phyloP scores from a whole-genome alignment of 345 rosid genomes.

The Ceriops tagal region DNA sequence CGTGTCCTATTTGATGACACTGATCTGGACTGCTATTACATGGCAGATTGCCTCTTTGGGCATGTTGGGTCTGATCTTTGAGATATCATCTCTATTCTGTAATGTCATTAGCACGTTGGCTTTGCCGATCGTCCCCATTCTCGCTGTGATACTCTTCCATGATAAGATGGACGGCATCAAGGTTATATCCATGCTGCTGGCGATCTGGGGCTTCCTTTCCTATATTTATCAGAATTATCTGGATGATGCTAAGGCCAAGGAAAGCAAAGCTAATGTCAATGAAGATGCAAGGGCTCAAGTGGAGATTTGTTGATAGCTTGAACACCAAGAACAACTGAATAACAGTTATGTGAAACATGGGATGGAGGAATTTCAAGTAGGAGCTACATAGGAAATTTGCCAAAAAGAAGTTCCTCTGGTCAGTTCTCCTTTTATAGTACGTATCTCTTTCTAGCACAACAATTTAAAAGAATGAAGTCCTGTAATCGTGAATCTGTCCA shows the following conservation, averaged over 20 bases:
- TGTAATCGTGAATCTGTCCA: too few relatives aligned
- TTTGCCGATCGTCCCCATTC: conserved; percentile 44
- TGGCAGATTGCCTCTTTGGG: conserved; percentile 52
- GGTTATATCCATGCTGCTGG: conserved; percentile 46
- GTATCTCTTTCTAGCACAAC: too few relatives aligned
- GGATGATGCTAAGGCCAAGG: conserved; percentile 28
- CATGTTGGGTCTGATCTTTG: conserved; percentile 43
- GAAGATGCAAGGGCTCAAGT: conserved; percentile 6
- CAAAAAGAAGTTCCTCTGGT: too few relatives aligned
- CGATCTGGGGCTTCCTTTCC: conserved; percentile 52
- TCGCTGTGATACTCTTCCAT: conserved; percentile 47
- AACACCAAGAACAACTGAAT: not conserved
- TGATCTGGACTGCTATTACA: conserved; percentile 45
- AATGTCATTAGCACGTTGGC: conserved; percentile 48
- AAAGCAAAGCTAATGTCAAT: not conserved
- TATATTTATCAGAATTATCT: conserved; percentile 47
- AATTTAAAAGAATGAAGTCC: too few relatives aligned
- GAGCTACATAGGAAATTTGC: not conserved
- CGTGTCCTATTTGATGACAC: conserved; percentile 39
- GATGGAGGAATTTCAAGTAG: not conserved
- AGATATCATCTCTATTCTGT: conserved; percentile 52
- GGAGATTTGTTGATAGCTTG: conserved; percentile 22
- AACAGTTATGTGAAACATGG: not conserved
- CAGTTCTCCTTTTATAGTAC: too few relatives aligned
- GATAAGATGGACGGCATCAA: conserved; percentile 58